Percentiles rank a stretch among this genome's conserved stretches.
phyloP scores from a whole-genome alignment of 208 protist genomes.

The Herpetomonas samuelpessoai region DNA sequence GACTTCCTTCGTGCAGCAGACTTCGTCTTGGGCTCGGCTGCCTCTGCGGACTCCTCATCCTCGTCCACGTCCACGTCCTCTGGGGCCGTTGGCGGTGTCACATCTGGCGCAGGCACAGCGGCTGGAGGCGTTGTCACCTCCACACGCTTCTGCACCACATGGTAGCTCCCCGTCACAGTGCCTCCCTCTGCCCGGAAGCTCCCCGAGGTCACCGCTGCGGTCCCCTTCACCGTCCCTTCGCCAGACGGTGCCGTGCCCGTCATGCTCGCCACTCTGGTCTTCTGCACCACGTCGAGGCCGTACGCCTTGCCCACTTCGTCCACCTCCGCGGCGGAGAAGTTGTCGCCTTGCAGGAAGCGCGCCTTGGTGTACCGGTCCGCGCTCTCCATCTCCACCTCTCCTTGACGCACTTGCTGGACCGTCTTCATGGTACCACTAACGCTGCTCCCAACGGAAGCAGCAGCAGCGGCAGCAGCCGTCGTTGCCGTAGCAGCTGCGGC shows the following conservation, averaged over 20 bases:
- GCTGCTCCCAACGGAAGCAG: slow-evolving; percentile 1
- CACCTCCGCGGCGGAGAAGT: slow-evolving; percentile 15
- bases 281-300: slow-evolving; percentile 19
- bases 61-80: slow-evolving; percentile 3
- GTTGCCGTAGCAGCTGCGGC: slow-evolving; percentile 3
- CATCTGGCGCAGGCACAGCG: no score
- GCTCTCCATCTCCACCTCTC: slow-evolving; percentile 1
- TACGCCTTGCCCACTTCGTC: slow-evolving; percentile 14
- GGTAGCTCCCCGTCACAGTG: not conserved
- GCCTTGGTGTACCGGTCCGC: slow-evolving; percentile 10
- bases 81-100: not conserved
- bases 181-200: not conserved
- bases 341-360: slow-evolving; percentile 24
- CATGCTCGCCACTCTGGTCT: not conserved
- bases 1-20: slow-evolving; percentile 3
- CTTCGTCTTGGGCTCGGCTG: slow-evolving; percentile 4
- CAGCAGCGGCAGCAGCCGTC: not conserved
- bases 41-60: slow-evolving; percentile 4
- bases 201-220: not conserved
- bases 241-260: not conserved
- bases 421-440: not conserved
- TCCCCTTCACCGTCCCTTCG: slow-evolving; percentile 8
- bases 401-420: slow-evolving; percentile 1
- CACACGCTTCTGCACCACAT: not conserved
- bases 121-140: not conserved